Base-by-base conservation (phyloP, 2,329 filamentous ascomycete genomes). In the Alternaria dauci region DNA sequence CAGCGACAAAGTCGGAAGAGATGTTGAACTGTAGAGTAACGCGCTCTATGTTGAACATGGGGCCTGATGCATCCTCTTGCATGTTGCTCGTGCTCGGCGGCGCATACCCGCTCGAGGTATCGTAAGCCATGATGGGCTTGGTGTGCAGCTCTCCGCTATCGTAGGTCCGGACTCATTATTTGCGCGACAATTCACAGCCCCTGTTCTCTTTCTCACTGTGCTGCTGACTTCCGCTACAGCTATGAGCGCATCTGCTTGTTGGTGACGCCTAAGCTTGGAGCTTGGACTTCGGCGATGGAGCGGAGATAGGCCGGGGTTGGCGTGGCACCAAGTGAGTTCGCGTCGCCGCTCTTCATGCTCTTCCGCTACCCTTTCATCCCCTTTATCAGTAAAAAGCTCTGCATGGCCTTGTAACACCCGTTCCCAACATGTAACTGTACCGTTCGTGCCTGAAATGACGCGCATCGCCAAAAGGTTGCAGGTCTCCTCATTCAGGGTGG, bases 1-100 rank as follows among this genome's bases (percentile, higher is more conserved):
- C 94, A 18, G 95, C 94, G 48, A 97, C 95, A 76, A 99, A 98
- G 79, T 97, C 92, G 67, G 94, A 93, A 2, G 94, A 92, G 72
- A 98, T 90, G 61, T 92, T 91, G 84, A 99, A 99, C 78, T 95
- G 92, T 65, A 98, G 88, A 82, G 96, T 91, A 39, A 98, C 95
- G 65, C 88, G 89, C 81, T 97, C 92, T 76, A 98, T 89, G 76
- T 95, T 92, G 84, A 99, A 99, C 81, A 99, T 96, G 70, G 94
- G 94, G 60, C 94, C 83, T 57, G 89, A 79, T 26, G 81, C 85
- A 65, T 87, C 83, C 55, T 88, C 85, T 65, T 86, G 82, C 61
- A 89, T 82, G 77, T 85, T 86, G 78, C 84, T 86, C 75, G 89
- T 87, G 78, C 84, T 86, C 76, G 89, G 87, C 76, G 88, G 86